phyloP scores from a whole-genome alignment of 2,329 filamentous ascomycete genomes.

The Colletotrichum lupini region DNA sequence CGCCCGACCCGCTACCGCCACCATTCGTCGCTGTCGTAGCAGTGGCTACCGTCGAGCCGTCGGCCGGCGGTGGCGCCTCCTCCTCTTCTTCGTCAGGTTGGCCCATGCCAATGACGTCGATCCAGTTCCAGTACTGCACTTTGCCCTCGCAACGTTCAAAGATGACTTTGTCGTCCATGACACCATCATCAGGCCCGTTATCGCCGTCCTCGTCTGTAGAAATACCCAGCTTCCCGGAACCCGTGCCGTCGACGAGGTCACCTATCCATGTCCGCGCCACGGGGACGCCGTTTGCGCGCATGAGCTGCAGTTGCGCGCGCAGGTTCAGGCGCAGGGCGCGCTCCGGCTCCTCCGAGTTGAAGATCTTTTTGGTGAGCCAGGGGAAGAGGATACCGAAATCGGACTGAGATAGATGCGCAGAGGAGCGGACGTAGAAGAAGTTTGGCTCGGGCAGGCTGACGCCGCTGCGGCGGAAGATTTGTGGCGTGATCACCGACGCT shows the following conservation, averaged over 20 bases:
- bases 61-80: too few relatives aligned
- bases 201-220: conserved; percentile 22
- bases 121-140: conserved; percentile 63
- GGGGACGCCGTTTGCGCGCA: conserved; percentile 61
- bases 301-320: conserved; percentile 60
- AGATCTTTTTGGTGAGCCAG: conserved; percentile 70
- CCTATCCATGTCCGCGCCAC: conserved; percentile 61
- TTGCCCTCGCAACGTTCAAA: conserved; percentile 54
- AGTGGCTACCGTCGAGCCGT: background rate
- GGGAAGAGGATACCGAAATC: conserved; percentile 89
- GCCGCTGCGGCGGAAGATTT: conserved; percentile 54
- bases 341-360: conserved; percentile 68
- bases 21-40: background rate
- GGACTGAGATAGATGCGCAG: conserved; percentile 85
- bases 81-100: conserved; percentile 34
- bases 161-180: conserved; percentile 62
- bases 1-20: background rate
- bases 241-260: conserved; percentile 61
- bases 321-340: conserved; percentile 63
- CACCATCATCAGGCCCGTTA: conserved; percentile 47
- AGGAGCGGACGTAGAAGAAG: conserved; percentile 78
- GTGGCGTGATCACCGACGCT: conserved; percentile 52
- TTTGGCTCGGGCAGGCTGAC: conserved; percentile 63
- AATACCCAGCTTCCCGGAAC: conserved; percentile 46
- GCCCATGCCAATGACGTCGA: conserved; percentile 64